Evolutionary conservation across 768 basidiomycete genomes (phyloP).

Genomic region (Aureoboletus auriporus): DNA sequence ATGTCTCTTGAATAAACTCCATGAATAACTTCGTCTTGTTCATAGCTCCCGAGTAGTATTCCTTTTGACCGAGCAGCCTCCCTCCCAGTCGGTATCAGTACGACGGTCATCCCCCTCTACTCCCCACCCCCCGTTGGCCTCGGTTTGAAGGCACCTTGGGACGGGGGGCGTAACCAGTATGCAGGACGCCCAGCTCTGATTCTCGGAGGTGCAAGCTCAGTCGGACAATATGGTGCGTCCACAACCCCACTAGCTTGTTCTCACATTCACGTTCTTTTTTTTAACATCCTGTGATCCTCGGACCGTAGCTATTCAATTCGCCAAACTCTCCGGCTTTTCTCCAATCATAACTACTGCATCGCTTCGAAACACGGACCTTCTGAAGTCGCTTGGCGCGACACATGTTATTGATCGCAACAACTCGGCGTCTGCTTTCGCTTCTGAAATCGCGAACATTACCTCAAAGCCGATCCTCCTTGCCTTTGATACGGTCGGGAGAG

Average conservation of each 20-base stretch:
- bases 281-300: slow-evolving; percentile 6
- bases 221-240: slow-evolving; percentile 36
- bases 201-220: slow-evolving; percentile 34
- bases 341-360: slow-evolving; percentile 41
- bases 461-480: slow-evolving; percentile 8
- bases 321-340: slow-evolving; percentile 32
- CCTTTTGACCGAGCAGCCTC: slow-evolving; percentile 38
- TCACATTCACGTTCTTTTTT: not conserved
- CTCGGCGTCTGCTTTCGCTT: slow-evolving; percentile 7
- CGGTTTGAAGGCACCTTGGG: slow-evolving; percentile 33
- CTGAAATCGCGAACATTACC: slow-evolving; percentile 16
- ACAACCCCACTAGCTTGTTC: too few species aligned
- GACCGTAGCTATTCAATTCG: slow-evolving; percentile 35
- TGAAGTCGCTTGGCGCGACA: slow-evolving; percentile 36
- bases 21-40: slow-evolving; percentile 12
- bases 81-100: slow-evolving; percentile 30
- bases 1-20: too few species aligned
- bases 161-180: slow-evolving; percentile 27
- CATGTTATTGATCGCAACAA: slow-evolving; percentile 32
- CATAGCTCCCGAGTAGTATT: slow-evolving; percentile 34
- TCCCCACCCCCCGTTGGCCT: slow-evolving; percentile 22
- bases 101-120: slow-evolving; percentile 33
- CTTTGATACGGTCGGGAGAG: slow-evolving; percentile 26
- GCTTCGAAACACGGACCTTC: slow-evolving; percentile 26
- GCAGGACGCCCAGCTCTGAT: slow-evolving; percentile 32